Percentiles rank a stretch among this genome's conserved stretches.
phyloP scores from a whole-genome alignment of 2,329 filamentous ascomycete species.

The Ceratocystis papillata region DNA sequence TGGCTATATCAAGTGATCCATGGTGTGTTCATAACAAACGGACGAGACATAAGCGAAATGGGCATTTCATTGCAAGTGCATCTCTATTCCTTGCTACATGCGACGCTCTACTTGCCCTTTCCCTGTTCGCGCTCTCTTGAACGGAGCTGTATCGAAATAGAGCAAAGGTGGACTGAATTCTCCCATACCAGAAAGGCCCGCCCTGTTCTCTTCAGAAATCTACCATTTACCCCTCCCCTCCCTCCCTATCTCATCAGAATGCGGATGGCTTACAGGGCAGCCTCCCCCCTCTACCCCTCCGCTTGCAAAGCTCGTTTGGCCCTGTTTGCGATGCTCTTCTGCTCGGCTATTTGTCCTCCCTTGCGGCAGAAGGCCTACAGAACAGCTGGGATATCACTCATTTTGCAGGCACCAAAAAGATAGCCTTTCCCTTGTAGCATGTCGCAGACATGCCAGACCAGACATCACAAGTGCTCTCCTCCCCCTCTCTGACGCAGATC shows the following conservation, averaged over 20 bases:
- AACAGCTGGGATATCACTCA: background rate
- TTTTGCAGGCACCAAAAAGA: background rate
- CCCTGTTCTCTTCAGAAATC: background rate
- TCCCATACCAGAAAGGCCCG: background rate
- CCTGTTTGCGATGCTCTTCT: slow-evolving; percentile 5
- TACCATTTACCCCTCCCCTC: too few species aligned
- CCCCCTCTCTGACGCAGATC: background rate
- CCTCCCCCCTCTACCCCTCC: background rate
- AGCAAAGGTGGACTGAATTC: background rate
- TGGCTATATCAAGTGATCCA: background rate
- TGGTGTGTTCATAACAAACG: background rate
- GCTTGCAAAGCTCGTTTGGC: slow-evolving; percentile 2
- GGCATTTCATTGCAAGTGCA: slow-evolving; percentile 10
- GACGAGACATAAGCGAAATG: slow-evolving; percentile 10
- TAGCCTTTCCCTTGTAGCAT: background rate
- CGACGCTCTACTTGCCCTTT: background rate
- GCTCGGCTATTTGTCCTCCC: slow-evolving; percentile 7
- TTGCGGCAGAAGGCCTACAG: slow-evolving; percentile 14
- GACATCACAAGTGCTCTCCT: background rate
- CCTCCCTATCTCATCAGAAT: too few species aligned
- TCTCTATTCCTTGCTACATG: slow-evolving; percentile 1
- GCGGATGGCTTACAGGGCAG: slow-evolving; percentile 1
- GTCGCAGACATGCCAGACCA: too few species aligned
- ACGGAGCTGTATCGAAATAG: background rate
- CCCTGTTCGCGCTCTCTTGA: background rate